A percentile compares a stretch with the other conserved stretches of the same genome.
Conservation (phyloP, 768 basidiomycete genomes). For the Kwoniella sp. region DNA sequence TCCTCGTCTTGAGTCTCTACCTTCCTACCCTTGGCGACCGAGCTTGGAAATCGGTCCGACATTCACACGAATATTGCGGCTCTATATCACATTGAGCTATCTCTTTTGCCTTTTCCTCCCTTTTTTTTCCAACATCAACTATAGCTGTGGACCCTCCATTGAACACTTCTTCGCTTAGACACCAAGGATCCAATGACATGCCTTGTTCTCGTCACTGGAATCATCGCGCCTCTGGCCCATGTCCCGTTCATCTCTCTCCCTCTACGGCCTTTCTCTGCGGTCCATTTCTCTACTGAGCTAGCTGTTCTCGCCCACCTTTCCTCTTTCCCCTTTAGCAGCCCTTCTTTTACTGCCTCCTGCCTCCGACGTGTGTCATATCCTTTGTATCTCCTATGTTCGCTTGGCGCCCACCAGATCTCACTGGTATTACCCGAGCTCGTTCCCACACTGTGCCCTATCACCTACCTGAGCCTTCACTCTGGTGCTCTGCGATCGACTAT, state of each 20-base stretch:
- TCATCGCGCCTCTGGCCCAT: no score
- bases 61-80: no score
- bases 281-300: no score
- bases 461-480: no score
- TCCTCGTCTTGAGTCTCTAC: no score
- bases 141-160: neutral
- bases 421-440: no score
- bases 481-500: neutral
- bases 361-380: slow-evolving; percentile 1
- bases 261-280: neutral
- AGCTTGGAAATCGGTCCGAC: no score
- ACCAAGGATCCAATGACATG: neutral
- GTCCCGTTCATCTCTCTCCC: neutral
- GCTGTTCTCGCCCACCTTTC: neutral
- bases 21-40: no score
- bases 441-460: no score
- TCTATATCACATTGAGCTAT: neutral
- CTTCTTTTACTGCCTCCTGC: neutral
- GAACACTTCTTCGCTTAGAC: neutral
- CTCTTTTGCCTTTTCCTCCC: neutral
- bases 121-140: neutral
- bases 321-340: neutral
- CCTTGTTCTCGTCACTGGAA: no score
- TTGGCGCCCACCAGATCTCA: neutral
- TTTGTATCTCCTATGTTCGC: neutral